Conservation (phyloP, 148 eudicot genomes). For the Chenopodium formosanum region DNA sequence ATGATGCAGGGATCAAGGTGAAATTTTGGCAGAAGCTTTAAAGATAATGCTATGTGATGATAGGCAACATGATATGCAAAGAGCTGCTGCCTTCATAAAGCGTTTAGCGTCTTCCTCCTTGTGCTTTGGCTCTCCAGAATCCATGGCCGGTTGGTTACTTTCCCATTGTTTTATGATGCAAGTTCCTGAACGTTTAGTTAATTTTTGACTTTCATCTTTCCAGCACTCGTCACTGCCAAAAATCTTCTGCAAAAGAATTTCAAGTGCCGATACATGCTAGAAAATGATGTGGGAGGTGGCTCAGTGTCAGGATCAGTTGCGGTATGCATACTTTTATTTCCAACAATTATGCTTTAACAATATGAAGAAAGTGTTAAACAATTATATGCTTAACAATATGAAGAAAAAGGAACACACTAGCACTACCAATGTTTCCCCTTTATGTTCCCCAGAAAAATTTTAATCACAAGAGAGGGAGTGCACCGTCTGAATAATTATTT, state of each 20-base stretch:
- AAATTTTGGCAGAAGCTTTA: constrained; percentile 83
- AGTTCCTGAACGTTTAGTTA: neutral
- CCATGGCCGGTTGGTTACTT: constrained; percentile 75
- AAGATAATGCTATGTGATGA: constrained; percentile 96
- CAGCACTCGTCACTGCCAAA: constrained; percentile 91
- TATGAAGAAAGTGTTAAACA: neutral
- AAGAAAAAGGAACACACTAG: neutral
- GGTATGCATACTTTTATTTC: constrained; percentile 42
- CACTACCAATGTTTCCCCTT: neutral
- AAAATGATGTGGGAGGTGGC: constrained; percentile 96
- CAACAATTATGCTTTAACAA: neutral
- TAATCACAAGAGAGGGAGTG: neutral
- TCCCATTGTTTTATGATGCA: neutral
- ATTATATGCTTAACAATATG: neutral
- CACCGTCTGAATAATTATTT: neutral
- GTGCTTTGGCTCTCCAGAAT: constrained; percentile 81
- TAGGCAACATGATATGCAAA: constrained; percentile 98
- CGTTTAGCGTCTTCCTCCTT: constrained; percentile 77
- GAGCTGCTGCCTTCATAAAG: constrained; percentile 94
- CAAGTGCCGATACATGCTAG: constrained; percentile 82
- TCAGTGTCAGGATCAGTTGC: constrained; percentile 83
- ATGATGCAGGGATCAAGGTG: constrained; percentile 74
- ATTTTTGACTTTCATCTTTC: constrained; percentile 20
- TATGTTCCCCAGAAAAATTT: neutral
- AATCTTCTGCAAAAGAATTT: constrained; percentile 84